Evolutionary conservation across 108 stramenopile species (phyloP), one percentile per base, ranked within the genome.

Genomic region (Fragilaria radians): DNA sequence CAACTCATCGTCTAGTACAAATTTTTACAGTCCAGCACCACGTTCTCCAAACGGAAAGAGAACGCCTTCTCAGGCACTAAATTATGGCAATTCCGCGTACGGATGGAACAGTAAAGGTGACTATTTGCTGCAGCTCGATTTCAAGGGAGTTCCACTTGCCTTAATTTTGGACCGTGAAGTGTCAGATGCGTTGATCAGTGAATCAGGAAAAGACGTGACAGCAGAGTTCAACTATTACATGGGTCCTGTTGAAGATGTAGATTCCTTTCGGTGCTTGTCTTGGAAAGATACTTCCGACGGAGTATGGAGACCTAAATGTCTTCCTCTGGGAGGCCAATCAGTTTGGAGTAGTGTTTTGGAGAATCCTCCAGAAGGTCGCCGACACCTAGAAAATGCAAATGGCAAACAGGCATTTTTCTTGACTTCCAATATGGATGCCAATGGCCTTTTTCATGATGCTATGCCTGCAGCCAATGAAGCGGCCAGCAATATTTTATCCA

Each of bases 151-250:
- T 25, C 90, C 90, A 23, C 76, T 84, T 47, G 85, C 70, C 14
- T 88, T 82, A 42, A 71, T 91, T 7, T 46, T 60, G 30, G 74
- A 80, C 52, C 24, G 58, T 0, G 61, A 68, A 30, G 66, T 81
- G 0, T 80, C 75, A 1, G 58, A 68, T 26, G 72, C 78, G 46
- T 52, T 91, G 32, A 63, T 68, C 46, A 61, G 71, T 0, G 26
- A 18, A n/a, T 17, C 36, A 7, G 32, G 21, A 26, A 32, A 48
- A 14, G 54, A 63, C 31, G 74, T 91, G 29, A 50, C 80, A 50
- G 63, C 82, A 5, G 75, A 82, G 42, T 91, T 91, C 67, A 84
- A 88, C 46, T 86, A 86, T 46, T 91, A 91, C 81, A 91, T 91
- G 90, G 90, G 90, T 32, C 83, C 86, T 5, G 48, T 26, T 3